phyloP scores from a whole-genome alignment of 139 green algal genomes.

The Bryopsis sp. region DNA sequence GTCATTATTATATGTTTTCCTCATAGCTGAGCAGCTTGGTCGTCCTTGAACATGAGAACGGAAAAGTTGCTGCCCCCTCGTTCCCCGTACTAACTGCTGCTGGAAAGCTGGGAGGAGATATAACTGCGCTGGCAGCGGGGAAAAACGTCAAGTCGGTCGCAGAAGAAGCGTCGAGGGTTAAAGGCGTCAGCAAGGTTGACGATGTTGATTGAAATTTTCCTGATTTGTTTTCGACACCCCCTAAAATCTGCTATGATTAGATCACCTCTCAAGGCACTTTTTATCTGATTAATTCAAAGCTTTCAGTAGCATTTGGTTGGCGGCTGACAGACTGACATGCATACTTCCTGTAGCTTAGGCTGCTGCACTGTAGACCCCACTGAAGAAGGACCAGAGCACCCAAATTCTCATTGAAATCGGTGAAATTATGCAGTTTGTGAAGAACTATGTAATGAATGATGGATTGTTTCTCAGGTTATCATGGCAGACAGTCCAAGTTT shows the following conservation, averaged over 20 bases:
- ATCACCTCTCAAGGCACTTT: too few species aligned
- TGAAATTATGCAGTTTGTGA: too few species aligned
- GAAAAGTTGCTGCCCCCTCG: background rate
- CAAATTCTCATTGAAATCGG: too few species aligned
- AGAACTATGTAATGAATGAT: background rate
- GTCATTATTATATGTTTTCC: too few species aligned
- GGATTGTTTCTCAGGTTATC: slow-evolving; percentile 41
- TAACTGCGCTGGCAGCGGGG: slow-evolving; percentile 9
- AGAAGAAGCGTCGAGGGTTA: background rate
- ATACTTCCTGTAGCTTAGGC: background rate
- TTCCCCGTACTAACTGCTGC: slow-evolving; percentile 3
- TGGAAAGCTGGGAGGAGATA: background rate
- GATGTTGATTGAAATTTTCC: background rate
- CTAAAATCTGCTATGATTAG: too few species aligned
- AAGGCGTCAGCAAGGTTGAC: slow-evolving; percentile 8
- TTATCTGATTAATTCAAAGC: too few species aligned
- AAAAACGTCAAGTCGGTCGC: background rate
- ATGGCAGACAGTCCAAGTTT: slow-evolving; percentile 43
- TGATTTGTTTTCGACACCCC: slow-evolving; percentile 1
- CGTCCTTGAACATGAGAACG: slow-evolving; percentile 1
- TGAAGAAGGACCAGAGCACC: too few species aligned
- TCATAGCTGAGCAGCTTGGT: slow-evolving; percentile 10
- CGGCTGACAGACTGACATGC: too few species aligned
- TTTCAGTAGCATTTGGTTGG: too few species aligned
- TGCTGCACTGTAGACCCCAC: too few species aligned